A percentile compares a stretch with the other conserved stretches of the same genome.
Conservation (phyloP, 768 basidiomycete genomes). For the Leucocoprinus leucothites region DNA sequence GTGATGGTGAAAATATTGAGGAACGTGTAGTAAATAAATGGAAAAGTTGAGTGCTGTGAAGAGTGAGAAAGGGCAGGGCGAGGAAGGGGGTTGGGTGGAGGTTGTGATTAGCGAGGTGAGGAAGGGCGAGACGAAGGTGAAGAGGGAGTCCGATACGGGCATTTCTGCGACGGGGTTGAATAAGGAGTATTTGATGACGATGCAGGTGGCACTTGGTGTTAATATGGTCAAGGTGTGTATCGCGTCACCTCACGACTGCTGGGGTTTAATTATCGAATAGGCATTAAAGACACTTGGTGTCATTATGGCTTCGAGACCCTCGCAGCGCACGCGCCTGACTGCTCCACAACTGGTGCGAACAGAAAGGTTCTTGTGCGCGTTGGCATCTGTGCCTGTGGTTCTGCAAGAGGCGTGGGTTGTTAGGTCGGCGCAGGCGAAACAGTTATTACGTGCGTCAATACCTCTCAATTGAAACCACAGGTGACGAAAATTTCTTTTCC, state of each 20-base stretch:
- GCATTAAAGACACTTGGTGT: conserved; percentile 45
- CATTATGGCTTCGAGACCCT: conserved; percentile 40
- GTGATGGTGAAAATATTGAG: conserved; percentile 7
- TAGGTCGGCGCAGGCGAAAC: conserved; percentile 51
- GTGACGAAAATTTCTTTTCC: background rate
- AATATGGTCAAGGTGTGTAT: conserved; percentile 54
- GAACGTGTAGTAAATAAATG: background rate
- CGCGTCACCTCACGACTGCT: too few species aligned
- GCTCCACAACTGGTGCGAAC: conserved; percentile 71
- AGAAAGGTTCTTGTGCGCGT: conserved; percentile 82
- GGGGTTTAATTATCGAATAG: too few species aligned
- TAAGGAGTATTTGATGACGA: conserved; percentile 62
- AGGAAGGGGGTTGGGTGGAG: conserved; percentile 14
- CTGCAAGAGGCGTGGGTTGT: conserved; percentile 68
- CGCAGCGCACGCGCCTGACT: conserved; percentile 79
- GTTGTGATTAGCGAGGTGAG: conserved; percentile 10
- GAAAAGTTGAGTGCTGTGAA: too few species aligned
- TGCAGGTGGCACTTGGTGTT: conserved; percentile 57
- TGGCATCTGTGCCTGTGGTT: conserved; percentile 60
- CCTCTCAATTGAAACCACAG: too few species aligned
- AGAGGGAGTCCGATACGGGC: conserved; percentile 4
- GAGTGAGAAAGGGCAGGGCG: conserved; percentile 12
- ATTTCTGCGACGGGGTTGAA: conserved; percentile 11
- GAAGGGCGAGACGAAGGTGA: conserved; percentile 17
- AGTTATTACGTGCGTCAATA: conserved; percentile 57